Evolutionary conservation across 2,329 filamentous ascomycete genomes (phyloP), one percentile per base, ranked within the genome.

Genomic region (Fusarium fracticaudum): DNA sequence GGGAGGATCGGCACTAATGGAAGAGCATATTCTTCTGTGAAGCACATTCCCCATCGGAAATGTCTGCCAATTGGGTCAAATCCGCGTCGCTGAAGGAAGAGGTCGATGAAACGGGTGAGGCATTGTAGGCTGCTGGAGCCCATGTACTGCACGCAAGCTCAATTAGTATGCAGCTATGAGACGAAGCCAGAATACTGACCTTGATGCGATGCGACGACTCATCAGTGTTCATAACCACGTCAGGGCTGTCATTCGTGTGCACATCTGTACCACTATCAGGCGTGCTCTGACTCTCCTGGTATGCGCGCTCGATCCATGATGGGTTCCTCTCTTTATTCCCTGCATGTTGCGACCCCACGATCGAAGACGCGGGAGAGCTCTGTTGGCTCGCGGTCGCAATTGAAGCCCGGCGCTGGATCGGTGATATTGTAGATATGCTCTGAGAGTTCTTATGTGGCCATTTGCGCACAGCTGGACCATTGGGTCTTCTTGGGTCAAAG

Each of bases 171-270:
- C 35, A 26, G 22, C 24, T 41, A 8, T 33, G 22, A 29, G 33
- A 26, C 1, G 14, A 31, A n/a, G 17, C 12, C 24, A 7, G 11
- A 2, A 5, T 35, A 38, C 68, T n/a, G 17, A 76, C 74, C 63
- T 76, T 76, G 37, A 76, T 73, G 5, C 74, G 65, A 44, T 75
- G 74, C 15, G 74, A 76, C n/a, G 71, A 71, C 22, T 76, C 74
- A 44, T 76, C 74, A 1, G 73, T 74, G 20, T 76, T 76, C 47
- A 76, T 69, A 3, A 76, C 71, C 17, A 75, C 66, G 8, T 76
- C 74, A 12, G 74, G 74, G 8, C 71, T 73, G 22, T 76, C 74
- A 14, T 76, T 72, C 6, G 67, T 54, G 20, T 70, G 71, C 6
- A 59, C 71, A 31, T 61, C 59, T 5, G 68, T 60, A 22, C 63